Evolutionary conservation across 148 eudicot genomes (phyloP).

Genomic region (Amaranthus palmeri): DNA sequence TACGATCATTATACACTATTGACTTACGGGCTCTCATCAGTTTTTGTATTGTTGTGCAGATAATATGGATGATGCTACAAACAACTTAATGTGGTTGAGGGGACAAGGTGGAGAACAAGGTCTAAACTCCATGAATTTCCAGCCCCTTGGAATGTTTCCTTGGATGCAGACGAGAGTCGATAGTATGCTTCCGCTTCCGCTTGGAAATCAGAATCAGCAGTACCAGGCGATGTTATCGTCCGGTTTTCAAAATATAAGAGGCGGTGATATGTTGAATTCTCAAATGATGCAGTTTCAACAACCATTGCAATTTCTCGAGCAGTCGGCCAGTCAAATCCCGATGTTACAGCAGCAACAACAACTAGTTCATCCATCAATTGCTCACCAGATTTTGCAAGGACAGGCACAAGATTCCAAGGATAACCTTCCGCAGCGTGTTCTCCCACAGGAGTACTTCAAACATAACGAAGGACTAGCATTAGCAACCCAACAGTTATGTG

Average conservation of each 20-base stretch:
- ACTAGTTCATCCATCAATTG: slow-evolving; percentile 45
- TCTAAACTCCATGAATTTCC: slow-evolving; percentile 62
- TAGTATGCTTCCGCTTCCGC: slow-evolving; percentile 30
- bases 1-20: background rate
- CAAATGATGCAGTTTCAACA: slow-evolving; percentile 81
- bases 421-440: slow-evolving; percentile 29
- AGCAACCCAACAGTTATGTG: slow-evolving; percentile 36
- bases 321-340: slow-evolving; percentile 51
- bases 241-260: slow-evolving; percentile 55
- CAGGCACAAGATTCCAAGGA: slow-evolving; percentile 67
- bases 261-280: slow-evolving; percentile 59
- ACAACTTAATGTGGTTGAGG: slow-evolving; percentile 83
- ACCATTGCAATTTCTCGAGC: slow-evolving; percentile 71
- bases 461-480: slow-evolving; percentile 34
- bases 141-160: slow-evolving; percentile 68
- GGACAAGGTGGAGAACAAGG: slow-evolving; percentile 82
- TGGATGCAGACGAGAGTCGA: slow-evolving; percentile 84
- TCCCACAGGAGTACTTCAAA: slow-evolving; percentile 41
- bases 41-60: slow-evolving; percentile 39
- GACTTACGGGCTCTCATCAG: background rate
- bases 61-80: slow-evolving; percentile 54
- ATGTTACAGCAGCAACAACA: slow-evolving; percentile 58
- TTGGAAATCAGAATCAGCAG: slow-evolving; percentile 69
- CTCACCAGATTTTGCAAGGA: slow-evolving; percentile 50
- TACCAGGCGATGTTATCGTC: slow-evolving; percentile 84